Evolutionary conservation across 257 asterid species (phyloP).

Genomic region (Nicotiana benthamiana): DNA sequence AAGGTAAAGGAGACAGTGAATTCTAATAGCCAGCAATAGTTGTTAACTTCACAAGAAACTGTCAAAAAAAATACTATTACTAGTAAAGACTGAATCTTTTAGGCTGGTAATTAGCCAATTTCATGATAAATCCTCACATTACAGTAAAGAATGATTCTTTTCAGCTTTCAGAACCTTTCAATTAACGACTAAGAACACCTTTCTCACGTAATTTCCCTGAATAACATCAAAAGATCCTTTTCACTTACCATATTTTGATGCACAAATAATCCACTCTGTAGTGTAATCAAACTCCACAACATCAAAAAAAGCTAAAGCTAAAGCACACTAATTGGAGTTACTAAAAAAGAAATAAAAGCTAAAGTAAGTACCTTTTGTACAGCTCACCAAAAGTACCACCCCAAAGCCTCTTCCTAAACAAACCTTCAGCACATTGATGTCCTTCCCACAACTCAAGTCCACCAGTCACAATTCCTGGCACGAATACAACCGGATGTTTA

Average conservation of each 20-base stretch:
- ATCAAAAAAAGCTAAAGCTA: background rate
- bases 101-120: background rate
- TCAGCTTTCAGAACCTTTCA: background rate
- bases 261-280: background rate
- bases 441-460: constrained; percentile 96
- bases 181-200: background rate
- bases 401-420: constrained; percentile 88
- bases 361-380: constrained; percentile 45
- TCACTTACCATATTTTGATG: background rate
- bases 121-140: too few species aligned
- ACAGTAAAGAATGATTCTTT: background rate
- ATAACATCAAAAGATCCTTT: background rate
- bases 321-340: background rate
- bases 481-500: constrained; percentile 87
- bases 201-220: background rate
- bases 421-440: constrained; percentile 80
- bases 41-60: background rate
- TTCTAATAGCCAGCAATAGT: background rate
- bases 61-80: background rate
- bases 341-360: background rate
- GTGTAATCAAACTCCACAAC: background rate
- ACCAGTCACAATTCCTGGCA: constrained; percentile 90
- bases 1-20: background rate
- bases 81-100: background rate
- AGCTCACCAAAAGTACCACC: constrained; percentile 90